Evolutionary conservation across 495 filamentous ascomycete species (phyloP).

Genomic region (Symbiotaphrina buchneri): DNA sequence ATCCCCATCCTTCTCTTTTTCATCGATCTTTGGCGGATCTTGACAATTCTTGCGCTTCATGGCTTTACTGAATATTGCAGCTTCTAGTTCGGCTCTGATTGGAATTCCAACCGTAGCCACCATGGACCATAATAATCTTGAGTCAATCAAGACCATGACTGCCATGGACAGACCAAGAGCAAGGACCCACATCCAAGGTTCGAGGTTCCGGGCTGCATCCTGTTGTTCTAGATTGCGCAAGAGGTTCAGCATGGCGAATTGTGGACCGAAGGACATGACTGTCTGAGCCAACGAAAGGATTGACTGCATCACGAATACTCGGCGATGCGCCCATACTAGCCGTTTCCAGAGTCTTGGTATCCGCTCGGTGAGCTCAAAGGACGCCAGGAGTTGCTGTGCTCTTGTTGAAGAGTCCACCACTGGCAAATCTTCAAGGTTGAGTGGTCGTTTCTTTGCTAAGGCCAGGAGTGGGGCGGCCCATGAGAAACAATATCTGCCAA

Average conservation of each 20-base stretch:
- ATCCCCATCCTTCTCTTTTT: conserved; percentile 8
- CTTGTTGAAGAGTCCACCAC: conserved; percentile 25
- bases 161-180: conserved; percentile 34
- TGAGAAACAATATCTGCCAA: conserved; percentile 36
- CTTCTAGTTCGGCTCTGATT: conserved; percentile 43
- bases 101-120: conserved; percentile 46
- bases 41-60: conserved; percentile 67
- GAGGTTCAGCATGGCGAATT: conserved; percentile 42
- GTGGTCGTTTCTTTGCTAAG: conserved; percentile 24
- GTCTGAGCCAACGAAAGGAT: conserved; percentile 25
- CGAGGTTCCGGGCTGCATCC: conserved; percentile 14
- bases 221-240: conserved; percentile 37
- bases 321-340: conserved; percentile 29
- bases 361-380: conserved; percentile 26
- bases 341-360: conserved; percentile 36
- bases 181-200: conserved; percentile 45
- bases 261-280: conserved; percentile 41
- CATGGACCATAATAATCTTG: conserved; percentile 18
- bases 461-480: conserved; percentile 35
- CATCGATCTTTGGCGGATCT: conserved; percentile 14
- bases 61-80: conserved; percentile 54
- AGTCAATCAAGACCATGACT: not conserved
- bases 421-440: conserved; percentile 37
- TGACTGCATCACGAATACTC: conserved; percentile 28
- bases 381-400: conserved; percentile 19